Evolutionary conservation across 176 grass and related monocot genomes (phyloP), one percentile per base, ranked within the genome.

Genomic region (Triticum urartu): DNA sequence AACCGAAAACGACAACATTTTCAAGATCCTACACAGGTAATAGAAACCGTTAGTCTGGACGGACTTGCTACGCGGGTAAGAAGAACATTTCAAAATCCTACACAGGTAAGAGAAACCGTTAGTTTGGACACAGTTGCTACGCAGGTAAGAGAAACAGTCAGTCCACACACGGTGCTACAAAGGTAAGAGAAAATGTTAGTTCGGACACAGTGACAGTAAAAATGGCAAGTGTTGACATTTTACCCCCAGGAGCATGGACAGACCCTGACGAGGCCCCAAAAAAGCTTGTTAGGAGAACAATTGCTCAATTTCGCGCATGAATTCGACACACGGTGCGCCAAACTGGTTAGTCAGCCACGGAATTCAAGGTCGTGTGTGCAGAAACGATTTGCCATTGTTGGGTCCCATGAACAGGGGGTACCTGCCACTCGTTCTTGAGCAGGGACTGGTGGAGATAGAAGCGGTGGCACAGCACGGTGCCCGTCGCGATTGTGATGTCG

Each of bases 371-470:
- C 6, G 72, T 75, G 72, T 3, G 13, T 54, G 73, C 25, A 54
- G 7, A 76, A 76, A 76, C 45, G 18, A 76, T 76, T 54, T 20
- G 14, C 73, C 73, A 76, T 76, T 76, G 73, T 54, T 76, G 20
- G 39, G 73, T 76, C 25, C 73, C 73, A 11, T 33, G 73, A 52
- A 33, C 18, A 79, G n/a, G 38, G 22, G n/a, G 3, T 78, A 89
- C 79, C 82, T 90, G 88, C 88, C 86, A 90, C 76, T 88, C 86
- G 86, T 90, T 90, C 89, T 33, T 90, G 24, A 88, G 86, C 24
- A 83, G 94, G 18, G 94, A 97, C 39, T 91, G 92, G 43, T 78
- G 92, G 60, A 94, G 88, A 42, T 92, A 97, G 59, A 97, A 97
- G 20, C 94, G 90, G 64, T 97, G 92, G 86, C 94, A 94, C 15